Conservation (phyloP, 176 grass and related monocot genomes). For the Tillandsia leiboldiana region DNA sequence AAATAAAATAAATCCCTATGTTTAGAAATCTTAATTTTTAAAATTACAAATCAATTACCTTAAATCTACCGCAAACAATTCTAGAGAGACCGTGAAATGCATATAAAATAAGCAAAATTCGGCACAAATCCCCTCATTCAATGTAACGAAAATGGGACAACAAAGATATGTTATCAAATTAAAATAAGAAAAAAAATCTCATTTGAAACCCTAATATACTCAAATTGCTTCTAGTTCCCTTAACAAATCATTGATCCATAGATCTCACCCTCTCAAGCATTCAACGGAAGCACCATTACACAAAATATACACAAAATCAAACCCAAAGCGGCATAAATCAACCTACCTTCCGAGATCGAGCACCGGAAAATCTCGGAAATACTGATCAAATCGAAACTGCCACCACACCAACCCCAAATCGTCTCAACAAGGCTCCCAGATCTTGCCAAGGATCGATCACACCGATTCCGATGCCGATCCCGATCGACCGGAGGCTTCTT, state of each 20-base stretch:
- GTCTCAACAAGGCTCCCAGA: not conserved
- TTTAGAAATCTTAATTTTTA: not conserved
- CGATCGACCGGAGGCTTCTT: too few species aligned
- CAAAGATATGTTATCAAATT: not conserved
- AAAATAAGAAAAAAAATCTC: not conserved
- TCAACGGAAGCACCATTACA: not conserved
- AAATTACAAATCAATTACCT: too few species aligned
- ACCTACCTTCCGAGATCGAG: not conserved
- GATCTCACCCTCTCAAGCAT: not conserved
- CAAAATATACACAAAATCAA: not conserved
- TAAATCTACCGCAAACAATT: not conserved
- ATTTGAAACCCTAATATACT: not conserved
- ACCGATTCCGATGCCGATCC: too few species aligned
- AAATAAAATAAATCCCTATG: not conserved
- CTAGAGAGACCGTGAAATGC: not conserved
- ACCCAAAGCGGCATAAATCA: not conserved
- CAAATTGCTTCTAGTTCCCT: not conserved
- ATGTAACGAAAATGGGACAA: not conserved
- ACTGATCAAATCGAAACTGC: not conserved
- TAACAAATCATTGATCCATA: not conserved
- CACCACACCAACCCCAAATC: not conserved
- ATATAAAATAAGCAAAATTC: not conserved
- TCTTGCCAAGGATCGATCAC: not conserved
- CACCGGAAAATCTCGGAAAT: not conserved
- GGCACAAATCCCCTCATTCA: not conserved